Percentiles rank a stretch among this genome's conserved stretches.
Conservation (phyloP, 805 yeast species). For the Metschnikowia vanudenii region DNA sequence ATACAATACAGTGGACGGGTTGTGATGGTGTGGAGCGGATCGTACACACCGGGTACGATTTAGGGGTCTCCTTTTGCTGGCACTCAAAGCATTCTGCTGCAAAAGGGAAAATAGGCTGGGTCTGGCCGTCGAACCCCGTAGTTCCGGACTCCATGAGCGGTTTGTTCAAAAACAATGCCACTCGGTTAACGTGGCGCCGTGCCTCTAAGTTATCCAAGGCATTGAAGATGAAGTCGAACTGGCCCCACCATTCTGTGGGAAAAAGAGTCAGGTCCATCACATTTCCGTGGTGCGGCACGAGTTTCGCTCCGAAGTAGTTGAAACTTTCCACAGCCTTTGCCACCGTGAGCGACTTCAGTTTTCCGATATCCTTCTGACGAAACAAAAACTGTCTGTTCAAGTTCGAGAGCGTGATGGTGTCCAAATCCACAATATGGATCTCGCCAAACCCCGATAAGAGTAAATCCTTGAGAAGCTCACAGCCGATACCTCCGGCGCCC, state of each 20-base stretch:
- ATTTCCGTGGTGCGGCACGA: constrained; percentile 82
- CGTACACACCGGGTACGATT: constrained; percentile 92
- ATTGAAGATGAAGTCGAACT: constrained; percentile 79
- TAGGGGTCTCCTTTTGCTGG: constrained; percentile 80
- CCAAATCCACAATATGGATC: constrained; percentile 90
- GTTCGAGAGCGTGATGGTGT: constrained; percentile 90
- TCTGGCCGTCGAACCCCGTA: constrained; percentile 92
- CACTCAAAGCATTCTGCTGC: constrained; percentile 93
- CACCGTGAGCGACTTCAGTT: constrained; percentile 84
- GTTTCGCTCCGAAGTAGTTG: constrained; percentile 54
- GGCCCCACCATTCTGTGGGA: constrained; percentile 68
- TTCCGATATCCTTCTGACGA: constrained; percentile 83
- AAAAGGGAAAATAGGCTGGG: constrained; percentile 84
- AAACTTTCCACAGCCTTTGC: constrained; percentile 75
- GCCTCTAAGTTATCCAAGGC: constrained; percentile 95
- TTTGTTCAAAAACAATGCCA: constrained; percentile 68
- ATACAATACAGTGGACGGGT: constrained; percentile 93
- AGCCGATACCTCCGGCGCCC: constrained; percentile 97
- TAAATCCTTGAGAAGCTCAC: constrained; percentile 81
- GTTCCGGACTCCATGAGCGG: constrained; percentile 94
- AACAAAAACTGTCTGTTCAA: constrained; percentile 91
- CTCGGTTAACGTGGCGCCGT: constrained; percentile 80
- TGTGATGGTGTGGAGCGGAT: constrained; percentile 95
- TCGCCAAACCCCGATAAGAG: constrained; percentile 80
- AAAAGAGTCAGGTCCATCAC: constrained; percentile 75